These are phyloP conservation scores for Pouteria campechiana DNA, from an alignment of 179 eudicot genomes.

Conservation along the genomic window DNA sequence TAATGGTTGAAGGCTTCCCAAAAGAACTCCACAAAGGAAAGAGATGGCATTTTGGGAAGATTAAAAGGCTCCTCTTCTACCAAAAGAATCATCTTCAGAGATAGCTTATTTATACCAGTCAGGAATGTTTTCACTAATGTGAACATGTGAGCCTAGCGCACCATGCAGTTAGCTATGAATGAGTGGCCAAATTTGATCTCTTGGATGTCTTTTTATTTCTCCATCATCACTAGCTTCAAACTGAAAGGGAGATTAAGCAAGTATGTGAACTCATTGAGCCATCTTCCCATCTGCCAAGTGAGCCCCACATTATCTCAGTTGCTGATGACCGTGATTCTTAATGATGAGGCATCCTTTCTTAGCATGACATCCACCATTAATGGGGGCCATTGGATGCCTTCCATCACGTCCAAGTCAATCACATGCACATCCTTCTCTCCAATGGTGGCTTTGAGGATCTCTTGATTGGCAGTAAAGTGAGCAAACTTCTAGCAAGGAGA, in stretches of 20 bases:
- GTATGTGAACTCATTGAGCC: slow-evolving; percentile 15
- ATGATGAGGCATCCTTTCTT: slow-evolving; percentile 8
- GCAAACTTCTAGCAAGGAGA: slow-evolving; percentile 18
- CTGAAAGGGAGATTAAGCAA: slow-evolving; percentile 10
- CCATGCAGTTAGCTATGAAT: slow-evolving; percentile 15
- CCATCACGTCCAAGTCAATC: slow-evolving; percentile 15
- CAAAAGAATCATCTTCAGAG: slow-evolving; percentile 9
- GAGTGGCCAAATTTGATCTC: slow-evolving; percentile 2
- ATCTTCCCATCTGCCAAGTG: slow-evolving; percentile 8
- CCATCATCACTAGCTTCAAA: slow-evolving; percentile 9
- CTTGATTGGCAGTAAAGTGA: slow-evolving; percentile 20
- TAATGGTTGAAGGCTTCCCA: slow-evolving; percentile 18
- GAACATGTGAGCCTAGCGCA: slow-evolving; percentile 12
- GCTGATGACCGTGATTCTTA: slow-evolving; percentile 7
- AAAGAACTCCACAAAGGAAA: slow-evolving; percentile 19
- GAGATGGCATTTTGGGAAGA: slow-evolving; percentile 4
- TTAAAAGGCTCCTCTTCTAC: slow-evolving; percentile 18
- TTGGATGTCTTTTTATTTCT: slow-evolving; percentile 14
- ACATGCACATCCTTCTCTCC: slow-evolving; percentile 4
- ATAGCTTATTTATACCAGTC: slow-evolving; percentile 8
- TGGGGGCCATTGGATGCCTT: slow-evolving; percentile 20
- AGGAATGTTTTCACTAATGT: slow-evolving; percentile 11
- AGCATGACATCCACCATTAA: slow-evolving; percentile 13
- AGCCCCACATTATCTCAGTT: background rate
- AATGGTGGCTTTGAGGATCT: slow-evolving; percentile 13